Conservation (phyloP, 768 basidiomycete species). For the Boletus tomentosulus region DNA sequence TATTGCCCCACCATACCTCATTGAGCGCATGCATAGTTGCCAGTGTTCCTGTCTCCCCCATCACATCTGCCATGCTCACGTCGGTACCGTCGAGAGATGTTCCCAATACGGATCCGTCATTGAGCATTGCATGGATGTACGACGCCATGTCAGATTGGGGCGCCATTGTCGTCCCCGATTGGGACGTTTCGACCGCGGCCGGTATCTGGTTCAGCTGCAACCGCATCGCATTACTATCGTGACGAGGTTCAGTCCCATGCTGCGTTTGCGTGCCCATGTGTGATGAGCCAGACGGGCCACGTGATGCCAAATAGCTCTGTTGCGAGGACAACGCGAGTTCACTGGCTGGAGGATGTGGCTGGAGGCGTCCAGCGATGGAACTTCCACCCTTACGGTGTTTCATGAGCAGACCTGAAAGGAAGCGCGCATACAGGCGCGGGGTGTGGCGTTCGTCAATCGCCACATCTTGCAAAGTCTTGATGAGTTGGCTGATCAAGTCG, state of each 20-base stretch:
- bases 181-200: background rate
- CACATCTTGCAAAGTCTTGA: slow-evolving; percentile 67
- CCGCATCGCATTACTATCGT: slow-evolving; percentile 31
- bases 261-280: slow-evolving; percentile 15
- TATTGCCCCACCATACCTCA: slow-evolving; percentile 69
- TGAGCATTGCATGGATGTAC: slow-evolving; percentile 31
- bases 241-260: slow-evolving; percentile 13
- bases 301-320: slow-evolving; percentile 20
- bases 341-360: slow-evolving; percentile 45
- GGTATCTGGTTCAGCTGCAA: slow-evolving; percentile 16
- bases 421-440: slow-evolving; percentile 74
- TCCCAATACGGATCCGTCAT: background rate
- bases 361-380: slow-evolving; percentile 47
- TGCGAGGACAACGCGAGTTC: slow-evolving; percentile 22
- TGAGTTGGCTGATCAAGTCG: slow-evolving; percentile 65
- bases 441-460: slow-evolving; percentile 82
- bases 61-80: slow-evolving; percentile 22
- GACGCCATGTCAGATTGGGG: slow-evolving; percentile 40
- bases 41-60: slow-evolving; percentile 50
- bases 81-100: slow-evolving; percentile 6
- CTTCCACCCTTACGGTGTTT: slow-evolving; percentile 67
- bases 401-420: slow-evolving; percentile 67
- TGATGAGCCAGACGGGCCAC: slow-evolving; percentile 27
- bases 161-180: background rate
- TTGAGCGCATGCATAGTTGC: slow-evolving; percentile 73